Evolutionary conservation across 306 rosid species (phyloP), one percentile per base, ranked within the genome.

Genomic region (Medicago arabica): DNA sequence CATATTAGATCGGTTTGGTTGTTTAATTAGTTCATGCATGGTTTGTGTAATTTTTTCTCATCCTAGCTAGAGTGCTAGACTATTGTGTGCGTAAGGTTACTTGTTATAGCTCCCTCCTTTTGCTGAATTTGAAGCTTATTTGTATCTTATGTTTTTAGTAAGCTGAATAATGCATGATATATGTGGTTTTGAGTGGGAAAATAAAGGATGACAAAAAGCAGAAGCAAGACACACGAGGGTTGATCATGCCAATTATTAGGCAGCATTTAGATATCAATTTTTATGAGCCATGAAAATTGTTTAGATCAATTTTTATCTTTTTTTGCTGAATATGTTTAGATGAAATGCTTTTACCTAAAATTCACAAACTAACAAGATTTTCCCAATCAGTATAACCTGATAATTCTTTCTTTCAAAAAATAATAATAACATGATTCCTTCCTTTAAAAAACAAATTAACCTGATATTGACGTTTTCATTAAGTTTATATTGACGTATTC

Each of bases 111-210:
- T 13, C 60, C 66, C 43, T 68, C 23, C 4, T 69, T 69, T 76
- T 80, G 41, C 41, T 61, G 44, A 69, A 23, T 67, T 58, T 5
- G 31, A 80, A 67, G 55, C 54, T 68, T 40, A 57, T 61, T 16
- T 80, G 80, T 60, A 60, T 75, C 77, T 49, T 39, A 21, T 46
- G 14, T 50, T 75, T 67, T 74, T 38, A 17, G 84, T 69, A 59
- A 40, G 18, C 39, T 74, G 44, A 74, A 21, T 75, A 67, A 67
- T 19, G 41, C 17, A 25, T 59, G 39, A 58, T 58, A 36, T 19
- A 25, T 23, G 69, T 31, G 72, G 7, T 60, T 64, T 38, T 72
- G 39, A 65, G 68, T 66, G 41, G 40, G 61, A 72, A 41, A 43
- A 9, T 10, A 58, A 21, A 18, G 9, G 28, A 5, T 34, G 38